phyloP scores from a whole-genome alignment of 306 rosid genomes.

The Prunus mume region DNA sequence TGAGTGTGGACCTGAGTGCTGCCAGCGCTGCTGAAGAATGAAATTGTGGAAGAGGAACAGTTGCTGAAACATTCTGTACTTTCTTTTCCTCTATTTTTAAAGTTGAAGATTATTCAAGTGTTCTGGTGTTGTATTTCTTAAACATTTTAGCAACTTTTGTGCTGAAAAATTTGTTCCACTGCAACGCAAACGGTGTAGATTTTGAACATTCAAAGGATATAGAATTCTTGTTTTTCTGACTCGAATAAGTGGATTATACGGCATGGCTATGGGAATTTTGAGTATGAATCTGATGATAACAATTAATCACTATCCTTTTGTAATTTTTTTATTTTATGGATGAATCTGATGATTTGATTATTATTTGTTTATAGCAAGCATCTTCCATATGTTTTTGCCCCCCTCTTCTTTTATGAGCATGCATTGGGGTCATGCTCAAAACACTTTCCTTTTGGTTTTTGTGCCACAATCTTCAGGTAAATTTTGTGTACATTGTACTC shows the following conservation, averaged over 20 bases:
- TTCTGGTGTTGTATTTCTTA: not conserved
- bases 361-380: too few relatives aligned
- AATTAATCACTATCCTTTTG: too few relatives aligned
- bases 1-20: constrained; percentile 75
- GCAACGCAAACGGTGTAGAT: constrained; percentile 10
- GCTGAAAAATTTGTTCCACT: not conserved
- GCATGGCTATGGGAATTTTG: not conserved
- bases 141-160: constrained; percentile 10
- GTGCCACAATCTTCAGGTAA: too few relatives aligned
- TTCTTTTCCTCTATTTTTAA: not conserved
- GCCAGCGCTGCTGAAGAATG: constrained; percentile 78
- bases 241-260: not conserved
- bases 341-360: too few relatives aligned
- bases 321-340: too few relatives aligned
- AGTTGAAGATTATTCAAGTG: not conserved
- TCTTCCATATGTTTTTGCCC: too few relatives aligned
- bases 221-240: not conserved
- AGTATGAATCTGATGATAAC: too few relatives aligned
- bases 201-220: not conserved
- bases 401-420: too few relatives aligned
- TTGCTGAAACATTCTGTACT: not conserved
- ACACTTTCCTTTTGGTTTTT: too few relatives aligned
- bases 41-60: constrained; percentile 17
- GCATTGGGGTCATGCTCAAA: too few relatives aligned
- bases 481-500: too few relatives aligned